Evolutionary conservation across 345 rosid species (phyloP).

Genomic region (Ceriops decandra): DNA sequence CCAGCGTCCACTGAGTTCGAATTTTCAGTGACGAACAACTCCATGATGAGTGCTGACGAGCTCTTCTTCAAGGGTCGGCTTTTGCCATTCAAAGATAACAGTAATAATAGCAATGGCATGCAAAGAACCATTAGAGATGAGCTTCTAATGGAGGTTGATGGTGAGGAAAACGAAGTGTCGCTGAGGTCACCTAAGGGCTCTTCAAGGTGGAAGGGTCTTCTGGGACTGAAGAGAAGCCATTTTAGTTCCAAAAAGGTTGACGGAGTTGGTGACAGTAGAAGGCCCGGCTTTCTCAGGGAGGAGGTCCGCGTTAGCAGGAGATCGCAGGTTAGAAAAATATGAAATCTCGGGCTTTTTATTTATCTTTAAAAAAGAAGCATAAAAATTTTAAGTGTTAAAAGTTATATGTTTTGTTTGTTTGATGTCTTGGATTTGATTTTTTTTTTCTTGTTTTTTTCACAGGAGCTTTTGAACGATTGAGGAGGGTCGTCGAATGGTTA

Average conservation of each 20-base stretch:
- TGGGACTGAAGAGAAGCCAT: slow-evolving; percentile 77
- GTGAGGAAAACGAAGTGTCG: slow-evolving; percentile 27
- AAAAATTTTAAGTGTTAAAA: not conserved
- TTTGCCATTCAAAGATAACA: slow-evolving; percentile 62
- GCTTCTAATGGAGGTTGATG: slow-evolving; percentile 55
- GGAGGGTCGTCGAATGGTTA: slow-evolving; percentile 43
- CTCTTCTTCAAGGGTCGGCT: slow-evolving; percentile 88
- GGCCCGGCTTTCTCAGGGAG: slow-evolving; percentile 29
- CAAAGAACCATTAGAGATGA: slow-evolving; percentile 88
- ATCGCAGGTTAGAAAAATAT: slow-evolving; percentile 28
- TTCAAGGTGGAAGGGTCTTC: slow-evolving; percentile 76
- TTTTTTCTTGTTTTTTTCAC: slow-evolving; percentile 8
- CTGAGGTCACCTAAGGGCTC: slow-evolving; percentile 59
- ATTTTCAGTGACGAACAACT: slow-evolving; percentile 68
- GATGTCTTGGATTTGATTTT: not conserved
- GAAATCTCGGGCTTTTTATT: not conserved
- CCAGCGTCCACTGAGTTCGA: slow-evolving; percentile 72
- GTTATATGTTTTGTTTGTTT: not conserved
- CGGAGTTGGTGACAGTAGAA: slow-evolving; percentile 27
- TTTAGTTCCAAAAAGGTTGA: slow-evolving; percentile 63
- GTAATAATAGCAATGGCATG: slow-evolving; percentile 34
- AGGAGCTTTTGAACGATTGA: slow-evolving; percentile 41
- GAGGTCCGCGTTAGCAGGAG: slow-evolving; percentile 17
- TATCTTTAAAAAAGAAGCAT: not conserved
- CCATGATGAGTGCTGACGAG: slow-evolving; percentile 98